Percentiles rank a stretch among this genome's conserved stretches.
Conservation (phyloP, 768 basidiomycete genomes). For the Tricholoma furcatifolium region DNA sequence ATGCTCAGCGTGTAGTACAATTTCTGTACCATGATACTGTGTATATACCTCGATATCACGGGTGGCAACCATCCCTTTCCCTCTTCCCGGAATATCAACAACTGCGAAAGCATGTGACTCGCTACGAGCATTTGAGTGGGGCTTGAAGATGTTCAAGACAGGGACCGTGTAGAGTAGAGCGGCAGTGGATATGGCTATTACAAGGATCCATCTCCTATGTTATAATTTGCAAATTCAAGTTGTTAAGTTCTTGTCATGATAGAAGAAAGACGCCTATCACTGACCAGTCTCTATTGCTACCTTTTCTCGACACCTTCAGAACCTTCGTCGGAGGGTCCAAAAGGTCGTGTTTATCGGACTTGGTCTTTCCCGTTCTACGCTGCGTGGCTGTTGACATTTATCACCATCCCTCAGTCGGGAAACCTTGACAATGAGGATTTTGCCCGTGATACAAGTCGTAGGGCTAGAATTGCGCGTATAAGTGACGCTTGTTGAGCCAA, state of each 20-base stretch:
- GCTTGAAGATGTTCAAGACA: too few relatives aligned
- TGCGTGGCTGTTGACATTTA: constrained; percentile 11
- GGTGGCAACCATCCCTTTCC: constrained; percentile 52
- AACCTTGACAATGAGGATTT: neutral
- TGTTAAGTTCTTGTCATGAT: too few relatives aligned
- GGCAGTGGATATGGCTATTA: too few relatives aligned
- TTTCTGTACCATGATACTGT: neutral
- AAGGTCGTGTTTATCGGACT: constrained; percentile 10
- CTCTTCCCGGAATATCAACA: constrained; percentile 50
- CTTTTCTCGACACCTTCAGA: neutral
- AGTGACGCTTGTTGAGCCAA: too few relatives aligned
- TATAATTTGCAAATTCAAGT: too few relatives aligned
- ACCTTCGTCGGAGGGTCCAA: constrained; percentile 7
- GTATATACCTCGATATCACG: constrained; percentile 47
- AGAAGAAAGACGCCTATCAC: neutral
- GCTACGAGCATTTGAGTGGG: neutral
- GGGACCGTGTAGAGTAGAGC: neutral
- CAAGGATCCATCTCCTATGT: too few relatives aligned
- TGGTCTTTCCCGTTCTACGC: constrained; percentile 11
- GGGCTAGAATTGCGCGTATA: too few relatives aligned
- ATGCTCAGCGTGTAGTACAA: neutral
- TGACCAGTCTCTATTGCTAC: neutral
- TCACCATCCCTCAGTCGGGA: neutral
- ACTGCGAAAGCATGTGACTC: constrained; percentile 32
- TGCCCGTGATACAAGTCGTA: neutral